Conservation (phyloP, 257 asterid genomes). For the Linaria vulgaris region DNA sequence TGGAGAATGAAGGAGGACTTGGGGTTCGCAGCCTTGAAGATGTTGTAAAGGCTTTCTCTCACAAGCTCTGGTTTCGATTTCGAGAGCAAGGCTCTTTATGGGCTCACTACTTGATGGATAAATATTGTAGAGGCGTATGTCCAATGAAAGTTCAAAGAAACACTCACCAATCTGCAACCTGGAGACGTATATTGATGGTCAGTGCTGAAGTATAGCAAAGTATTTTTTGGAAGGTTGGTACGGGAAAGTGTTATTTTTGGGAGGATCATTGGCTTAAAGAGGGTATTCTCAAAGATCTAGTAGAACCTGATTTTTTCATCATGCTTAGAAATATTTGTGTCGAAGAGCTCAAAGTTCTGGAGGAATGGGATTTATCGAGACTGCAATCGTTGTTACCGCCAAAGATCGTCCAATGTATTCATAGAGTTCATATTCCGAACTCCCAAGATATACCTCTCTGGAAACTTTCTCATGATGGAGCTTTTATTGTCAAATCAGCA, state of each 20-base stretch:
- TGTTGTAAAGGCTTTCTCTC: neutral
- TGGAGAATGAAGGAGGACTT: too few species aligned
- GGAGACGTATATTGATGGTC: neutral
- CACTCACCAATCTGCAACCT: neutral
- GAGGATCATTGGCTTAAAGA: neutral
- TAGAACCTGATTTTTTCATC: too few species aligned
- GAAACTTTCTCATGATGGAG: too few species aligned
- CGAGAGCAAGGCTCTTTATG: neutral
- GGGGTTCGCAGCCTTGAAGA: neutral
- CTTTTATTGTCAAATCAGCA: too few species aligned
- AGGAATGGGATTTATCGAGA: too few species aligned
- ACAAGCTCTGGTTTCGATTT: neutral
- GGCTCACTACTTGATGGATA: neutral
- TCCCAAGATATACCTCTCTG: too few species aligned
- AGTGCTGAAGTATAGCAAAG: neutral
- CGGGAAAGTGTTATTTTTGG: neutral
- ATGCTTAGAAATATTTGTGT: too few species aligned
- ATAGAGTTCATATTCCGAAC: too few species aligned
- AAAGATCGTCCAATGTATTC: too few species aligned
- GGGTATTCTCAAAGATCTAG: neutral
- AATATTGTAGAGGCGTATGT: neutral
- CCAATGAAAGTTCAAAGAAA: neutral
- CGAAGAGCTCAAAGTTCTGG: too few species aligned
- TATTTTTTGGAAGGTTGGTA: neutral
- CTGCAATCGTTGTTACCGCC: too few species aligned